Evolutionary conservation across 2,329 filamentous ascomycete genomes (phyloP), one percentile per base, ranked within the genome.

Genomic region (Trichoderma pleuroti): DNA sequence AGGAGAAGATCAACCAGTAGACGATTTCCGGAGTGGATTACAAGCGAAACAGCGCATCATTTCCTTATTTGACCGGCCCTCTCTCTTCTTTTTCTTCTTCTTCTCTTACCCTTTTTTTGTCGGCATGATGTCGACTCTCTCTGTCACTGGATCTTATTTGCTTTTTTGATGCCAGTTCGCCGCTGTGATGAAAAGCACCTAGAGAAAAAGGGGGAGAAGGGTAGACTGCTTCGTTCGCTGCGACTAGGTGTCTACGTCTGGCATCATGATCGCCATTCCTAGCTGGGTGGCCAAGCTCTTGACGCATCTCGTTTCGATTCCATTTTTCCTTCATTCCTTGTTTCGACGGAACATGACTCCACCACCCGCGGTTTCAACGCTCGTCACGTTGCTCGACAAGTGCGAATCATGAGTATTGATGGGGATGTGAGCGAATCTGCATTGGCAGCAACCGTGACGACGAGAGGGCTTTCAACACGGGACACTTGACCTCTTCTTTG

Each of bases 1-100:
- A 86, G 72, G 87, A 91, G 71, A 84, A 84, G 79, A 76, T 79
- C 73, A 82, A 82, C 79, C 82, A 83, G 81, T 84, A 81, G 74
- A 75, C 64, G 60, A 52, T n/a, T 59, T 57, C 18, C 24, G 18
- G 24, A 32, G n/a, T 21, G 59, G 52, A 24, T n/a, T 21, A 21
- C 32, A 16, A 61, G 66, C 66, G 39, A 68, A 39, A 46, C 46
- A 36, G 46, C 61, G 34, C 36, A 32, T 30, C 42, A 21, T 61
- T 54, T 57, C 16, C 32, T 61, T 49, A 16, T 18, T 61, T 52
- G 52, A 61, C 21, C 56, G 56, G 54, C 64, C 42, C 64, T 39
- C 57, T 39, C 30, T 61, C 21, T 30, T 18, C 21, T 39, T 26
- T 30, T 10, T 42, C 21, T 54, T 9, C 39, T 5, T 32, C 34